Base-by-base conservation (phyloP, 768 basidiomycete genomes). In the Tricholoma hemisulphureum region DNA sequence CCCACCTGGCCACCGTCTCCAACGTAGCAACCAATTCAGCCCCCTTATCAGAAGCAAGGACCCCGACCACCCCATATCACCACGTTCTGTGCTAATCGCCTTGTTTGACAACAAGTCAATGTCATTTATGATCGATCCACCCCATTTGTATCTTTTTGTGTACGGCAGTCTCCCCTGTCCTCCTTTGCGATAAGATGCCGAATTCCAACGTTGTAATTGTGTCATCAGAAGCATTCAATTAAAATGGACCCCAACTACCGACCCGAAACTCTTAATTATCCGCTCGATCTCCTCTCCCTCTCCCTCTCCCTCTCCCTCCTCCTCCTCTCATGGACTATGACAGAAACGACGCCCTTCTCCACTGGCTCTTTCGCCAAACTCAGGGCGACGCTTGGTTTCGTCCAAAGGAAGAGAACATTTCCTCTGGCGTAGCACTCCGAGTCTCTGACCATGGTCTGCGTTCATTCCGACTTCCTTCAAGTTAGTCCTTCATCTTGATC, bases 301-400 rank as follows among this genome's bases (percentile, higher is more conserved):
- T 9, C 18, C 4, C 18, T 51, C 8, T 53, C 54, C 13, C 41
- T 21, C 35, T 21, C 34, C 50, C 51, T 43, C 43, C 37, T 43
- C 52, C 41, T n/a, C 23, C 48, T 18, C 10, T 48, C 46, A 83
- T 83, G 81, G 89, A 89, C 75, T 91, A 90, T 75, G 88, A 90
- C 74, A 82, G 87, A 32, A 88, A 87, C 73, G 88, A 91, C 71
- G 89, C 89, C 48, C 77, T 90, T 58, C 80, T 91, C 24, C 89
- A 91, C 72, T 86, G 89, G 74, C 84, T 91, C 64, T 91, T 90
- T 75, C 83, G 73, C 21, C 75, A 89, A 79, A 91, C 89, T 0
- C 89, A 90, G 68, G 88, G 87, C 37, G 89, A 91, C 52, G 87
- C 88, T 3, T 91, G 89, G 89, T 91, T 91, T 70, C 84, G 89